Evolutionary conservation across 2,329 filamentous ascomycete genomes (phyloP), one percentile per base, ranked within the genome.

Genomic region (Teratosphaeria zuluensis): DNA sequence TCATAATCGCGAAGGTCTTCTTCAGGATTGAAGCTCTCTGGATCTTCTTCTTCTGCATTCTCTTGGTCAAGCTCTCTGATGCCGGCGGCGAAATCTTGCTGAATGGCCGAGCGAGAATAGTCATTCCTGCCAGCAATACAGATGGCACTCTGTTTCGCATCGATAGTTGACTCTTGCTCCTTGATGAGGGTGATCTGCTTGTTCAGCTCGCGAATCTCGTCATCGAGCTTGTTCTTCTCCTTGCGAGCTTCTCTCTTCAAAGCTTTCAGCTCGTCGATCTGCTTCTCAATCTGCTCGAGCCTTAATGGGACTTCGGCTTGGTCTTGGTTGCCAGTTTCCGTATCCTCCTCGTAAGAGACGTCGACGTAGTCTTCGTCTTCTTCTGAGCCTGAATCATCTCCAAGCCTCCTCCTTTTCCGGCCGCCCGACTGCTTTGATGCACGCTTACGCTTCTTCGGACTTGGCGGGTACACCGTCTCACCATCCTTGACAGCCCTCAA

Each of bases 61-160:
- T 85, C 82, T 62, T 83, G 76, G 59, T 86, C 83, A 0, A 86
- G 74, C 61, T 86, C 82, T 61, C 77, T 79, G 56, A 86, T 80
- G 0, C 84, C 84, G 53, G 76, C 73, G 1, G 81, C 82, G 66
- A 85, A 87, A 57, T 87, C 82, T 12, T 75, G 68, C 64, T 80
- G 78, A 46, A 87, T 85, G 0, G 77, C 77, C 0, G 65, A 65
- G 56, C 77, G 80, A 0, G 82, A 80, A 59, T 82, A 84, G 0
- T 77, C 66, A 56, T 87, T 87, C 28, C 84, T 75, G 4, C 76
- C 77, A 16, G 74, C 70, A 58, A 87, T 84, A 61, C 83, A 80
- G 1, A 76, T 66, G 2, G 67, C 69, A 51, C 66, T 74, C 58
- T 73, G 68, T 35, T 74, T 59, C 9, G 68, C 70, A 51, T 73